Evolutionary conservation across 1,284 basidiomycete genomes (phyloP), one percentile per base, ranked within the genome.

Genomic region (Taiwanofungus camphoratus): DNA sequence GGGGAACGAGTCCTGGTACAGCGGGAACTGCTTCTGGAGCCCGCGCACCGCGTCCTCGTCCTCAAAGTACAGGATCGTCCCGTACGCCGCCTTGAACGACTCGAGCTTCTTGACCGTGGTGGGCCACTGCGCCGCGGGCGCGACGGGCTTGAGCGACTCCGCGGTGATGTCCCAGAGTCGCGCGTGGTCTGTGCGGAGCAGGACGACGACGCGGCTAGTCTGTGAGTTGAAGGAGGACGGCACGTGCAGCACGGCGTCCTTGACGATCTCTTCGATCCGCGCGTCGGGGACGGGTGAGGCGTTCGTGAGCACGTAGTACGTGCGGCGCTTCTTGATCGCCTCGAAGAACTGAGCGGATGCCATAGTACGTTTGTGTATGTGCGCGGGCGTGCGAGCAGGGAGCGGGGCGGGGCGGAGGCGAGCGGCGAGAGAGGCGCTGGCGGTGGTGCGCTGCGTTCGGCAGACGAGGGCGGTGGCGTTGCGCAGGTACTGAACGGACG

Each of bases 21-120:
- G 46, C 6, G 55, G 34, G 48, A 52, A 52, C 39, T 43, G 38
- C 34, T 39, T 36, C 52, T 53, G 51, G 46, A 56, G 55, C 41
- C 42, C 42, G 50, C 52, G 52, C 31, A 56, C 39, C 38, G 31
- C 45, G 12, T 36, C 36, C 50, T 53, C 42, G 48, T 56, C 55
- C 51, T 56, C 55, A 51, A 56, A 56, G 46, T 54, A 56, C 44
- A 56, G 52, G 42, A 56, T 43, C 39, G 51, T 54, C 47, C 55
- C 55, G 51, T 54, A 45, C 42, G 51, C 55, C 42, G 44, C 46
- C 37, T 51, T 52, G 49, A 56, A 56, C 36, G 48, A 44, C 24
- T 42, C 41, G 45, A 56, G 42, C 47, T 50, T 53, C 36, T 33
- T 41, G 45, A 50, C 51, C 18, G 55, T 56, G 23, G 50, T 39